phyloP scores from a whole-genome alignment of 345 rosid genomes.

The Arabis hirsuta region DNA sequence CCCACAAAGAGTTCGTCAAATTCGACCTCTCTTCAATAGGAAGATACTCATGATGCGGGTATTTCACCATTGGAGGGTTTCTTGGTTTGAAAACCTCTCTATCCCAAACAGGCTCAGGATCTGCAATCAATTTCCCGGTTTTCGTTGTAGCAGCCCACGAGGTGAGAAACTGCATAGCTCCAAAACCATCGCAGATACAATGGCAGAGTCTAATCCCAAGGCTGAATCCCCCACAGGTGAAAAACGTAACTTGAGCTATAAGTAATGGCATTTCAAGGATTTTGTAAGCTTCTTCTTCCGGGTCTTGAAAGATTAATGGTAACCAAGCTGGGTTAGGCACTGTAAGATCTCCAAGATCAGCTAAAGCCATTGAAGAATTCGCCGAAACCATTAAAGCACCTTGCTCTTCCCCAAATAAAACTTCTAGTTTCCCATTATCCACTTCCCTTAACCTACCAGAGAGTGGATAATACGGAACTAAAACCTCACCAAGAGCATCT shows the following conservation, averaged over 20 bases:
- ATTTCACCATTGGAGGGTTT: conserved; percentile 63
- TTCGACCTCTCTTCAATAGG: conserved; percentile 73
- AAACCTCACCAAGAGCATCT: conserved; percentile 61
- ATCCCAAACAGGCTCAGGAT: conserved; percentile 82
- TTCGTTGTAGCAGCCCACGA: conserved; percentile 80
- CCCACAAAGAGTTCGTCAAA: conserved; percentile 67
- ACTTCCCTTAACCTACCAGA: conserved; percentile 79
- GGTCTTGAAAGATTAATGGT: conserved; percentile 66
- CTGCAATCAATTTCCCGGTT: conserved; percentile 54
- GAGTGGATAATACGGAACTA: conserved; percentile 86
- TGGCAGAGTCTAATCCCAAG: conserved; percentile 87
- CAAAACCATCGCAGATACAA: conserved; percentile 88
- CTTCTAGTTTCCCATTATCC: conserved; percentile 67
- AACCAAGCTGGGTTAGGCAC: conserved; percentile 93
- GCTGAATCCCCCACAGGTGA: conserved; percentile 84
- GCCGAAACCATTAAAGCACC: conserved; percentile 86
- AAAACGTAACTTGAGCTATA: conserved; percentile 79
- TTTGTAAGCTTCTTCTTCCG: conserved; percentile 77
- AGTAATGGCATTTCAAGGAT: conserved; percentile 80
- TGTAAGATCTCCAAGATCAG: conserved; percentile 73
- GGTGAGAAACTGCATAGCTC: conserved; percentile 88
- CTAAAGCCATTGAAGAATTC: conserved; percentile 52
- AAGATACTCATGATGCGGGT: conserved; percentile 71
- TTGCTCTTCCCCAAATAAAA: conserved; percentile 70
- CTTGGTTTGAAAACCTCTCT: conserved; percentile 67